phyloP scores from a whole-genome alignment of 2,329 filamentous ascomycete genomes.

The Stachybotrys echinatus region DNA sequence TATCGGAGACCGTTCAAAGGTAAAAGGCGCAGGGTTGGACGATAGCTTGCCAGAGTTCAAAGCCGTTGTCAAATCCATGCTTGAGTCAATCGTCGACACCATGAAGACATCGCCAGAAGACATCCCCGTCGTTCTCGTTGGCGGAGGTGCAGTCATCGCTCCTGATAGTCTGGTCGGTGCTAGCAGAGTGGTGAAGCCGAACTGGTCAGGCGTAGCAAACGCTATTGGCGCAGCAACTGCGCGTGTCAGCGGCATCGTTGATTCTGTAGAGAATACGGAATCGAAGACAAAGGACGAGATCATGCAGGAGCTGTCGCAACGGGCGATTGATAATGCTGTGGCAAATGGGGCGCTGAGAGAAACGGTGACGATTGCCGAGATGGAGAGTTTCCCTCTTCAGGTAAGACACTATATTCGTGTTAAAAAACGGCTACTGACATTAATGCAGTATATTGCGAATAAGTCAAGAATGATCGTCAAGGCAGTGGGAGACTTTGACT shows the following conservation, averaged over 20 bases:
- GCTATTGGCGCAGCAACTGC: conserved; percentile 61
- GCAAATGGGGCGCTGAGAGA: conserved; percentile 28
- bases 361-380: conserved; percentile 38
- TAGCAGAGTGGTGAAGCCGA: conserved; percentile 49
- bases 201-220: conserved; percentile 56
- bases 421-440: not conserved
- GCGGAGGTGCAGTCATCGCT: conserved; percentile 56
- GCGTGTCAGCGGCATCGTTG: conserved; percentile 49
- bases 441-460: conserved; percentile 12
- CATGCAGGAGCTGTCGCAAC: not conserved
- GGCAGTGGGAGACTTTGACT: conserved; percentile 46
- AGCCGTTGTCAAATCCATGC: conserved; percentile 38
- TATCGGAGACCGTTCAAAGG: conserved; percentile 36
- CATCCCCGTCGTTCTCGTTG: conserved; percentile 55
- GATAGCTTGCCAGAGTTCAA: conserved; percentile 32
- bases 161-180: conserved; percentile 51
- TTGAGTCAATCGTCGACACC: conserved; percentile 52
- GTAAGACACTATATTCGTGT: too few species aligned
- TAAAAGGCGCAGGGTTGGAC: conserved; percentile 21
- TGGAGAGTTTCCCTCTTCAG: conserved; percentile 43
- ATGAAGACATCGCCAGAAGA: conserved; percentile 60
- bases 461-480: conserved; percentile 48
- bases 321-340: conserved; percentile 8
- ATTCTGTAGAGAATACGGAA: conserved; percentile 22
- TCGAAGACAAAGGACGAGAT: conserved; percentile 1